phyloP scores from a whole-genome alignment of 805 yeast genomes.

The Yamadazyma insecticola region DNA sequence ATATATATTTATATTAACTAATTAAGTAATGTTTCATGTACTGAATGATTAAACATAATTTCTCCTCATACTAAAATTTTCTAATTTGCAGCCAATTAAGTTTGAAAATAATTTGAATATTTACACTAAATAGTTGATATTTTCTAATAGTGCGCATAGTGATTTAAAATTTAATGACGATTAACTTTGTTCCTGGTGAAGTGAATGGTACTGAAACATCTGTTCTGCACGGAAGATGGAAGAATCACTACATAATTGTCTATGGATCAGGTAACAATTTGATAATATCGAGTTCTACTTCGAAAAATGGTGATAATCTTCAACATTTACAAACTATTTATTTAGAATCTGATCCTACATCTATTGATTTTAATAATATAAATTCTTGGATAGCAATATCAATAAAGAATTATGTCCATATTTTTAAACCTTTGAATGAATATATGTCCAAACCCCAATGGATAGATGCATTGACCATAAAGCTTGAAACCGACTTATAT shows the following conservation, averaged over 20 bases:
- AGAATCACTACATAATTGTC: constrained; percentile 54
- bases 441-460: constrained; percentile 42
- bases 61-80: no score
- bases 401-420: constrained; percentile 34
- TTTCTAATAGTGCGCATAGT: no score
- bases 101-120: no score
- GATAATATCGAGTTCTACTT: constrained; percentile 37
- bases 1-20: no score
- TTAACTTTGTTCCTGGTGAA: constrained; percentile 81
- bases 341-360: constrained; percentile 58
- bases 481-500: constrained; percentile 22
- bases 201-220: constrained; percentile 58
- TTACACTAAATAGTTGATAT: no score
- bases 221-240: constrained; percentile 62
- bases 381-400: constrained; percentile 61
- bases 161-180: constrained; percentile 39
- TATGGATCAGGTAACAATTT: constrained; percentile 89
- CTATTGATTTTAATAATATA: constrained; percentile 57
- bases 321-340: constrained; percentile 71
- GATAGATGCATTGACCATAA: constrained; percentile 29
- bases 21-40: no score
- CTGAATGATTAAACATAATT: no score
- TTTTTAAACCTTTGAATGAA: constrained; percentile 57
- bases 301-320: constrained; percentile 8
- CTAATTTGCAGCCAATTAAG: no score